Base-by-base conservation (phyloP, 768 basidiomycete species). In the Trametes sanguinea region DNA sequence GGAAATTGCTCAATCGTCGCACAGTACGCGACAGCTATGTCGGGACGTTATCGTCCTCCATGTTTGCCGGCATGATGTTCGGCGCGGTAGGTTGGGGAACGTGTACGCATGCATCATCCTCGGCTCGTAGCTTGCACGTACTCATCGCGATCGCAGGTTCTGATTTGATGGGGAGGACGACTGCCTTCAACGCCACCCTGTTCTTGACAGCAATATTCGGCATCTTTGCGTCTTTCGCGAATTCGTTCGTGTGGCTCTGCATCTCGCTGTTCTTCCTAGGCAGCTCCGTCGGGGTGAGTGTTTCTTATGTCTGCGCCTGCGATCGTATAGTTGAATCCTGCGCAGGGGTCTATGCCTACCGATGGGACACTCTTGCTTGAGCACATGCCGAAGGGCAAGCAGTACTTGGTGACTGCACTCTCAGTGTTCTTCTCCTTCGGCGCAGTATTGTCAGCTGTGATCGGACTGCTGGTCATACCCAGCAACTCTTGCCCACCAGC, bases 21-120 rank as follows among this genome's bases (percentile, higher is more conserved):
- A 1, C 71, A 88, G 90, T 92, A 6, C 83, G 85, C 33, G 89
- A 94, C 71, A 81, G 79, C 50, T 85, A 85, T 65, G 91, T 95
- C 51, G 96, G 95, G 27, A 73, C 82, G 1, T 76, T 98, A 13
- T 95, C 94, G 0, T 92, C 94, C 3, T 87, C 90, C 3, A 94
- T 93, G 84, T 95, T 95, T 70, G 86, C 83, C 10, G 93, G 96
- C n/a, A 98, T 98, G 96, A 97, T 98, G 94, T 71, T 97, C 53
- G 93, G 95, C 1, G 90, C 92, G 1, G 76, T 95, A 8, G 91
- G 89, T 4, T 95, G 95, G 95, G 95, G 95, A 59, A 88, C 91
- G 27, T 94, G 92, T 89, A 67, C 4, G 7, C 39, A 44, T 45
- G 33, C 3, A 17, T 42, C n/a, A 32, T 17, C 17, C 17, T 13